Conservation (phyloP, 331 rosid species). For the Telfairia occidentalis region DNA sequence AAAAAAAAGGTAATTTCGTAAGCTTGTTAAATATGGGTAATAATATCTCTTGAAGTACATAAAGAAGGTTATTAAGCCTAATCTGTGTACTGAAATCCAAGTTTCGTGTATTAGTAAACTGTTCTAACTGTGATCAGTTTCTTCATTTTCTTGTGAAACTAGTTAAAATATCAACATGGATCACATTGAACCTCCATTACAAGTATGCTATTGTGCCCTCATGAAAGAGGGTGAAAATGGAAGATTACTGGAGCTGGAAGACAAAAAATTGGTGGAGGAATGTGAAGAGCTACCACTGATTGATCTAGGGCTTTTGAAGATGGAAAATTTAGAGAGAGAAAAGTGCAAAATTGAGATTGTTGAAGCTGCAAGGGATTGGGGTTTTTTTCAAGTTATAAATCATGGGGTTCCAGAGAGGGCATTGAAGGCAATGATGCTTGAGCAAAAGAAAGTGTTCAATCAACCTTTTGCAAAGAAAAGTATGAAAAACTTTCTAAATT, state of each 20-base stretch:
- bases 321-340: conserved; percentile 21
- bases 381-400: conserved; percentile 60
- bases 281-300: conserved; percentile 55
- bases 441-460: conserved; percentile 46
- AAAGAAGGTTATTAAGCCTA: not conserved
- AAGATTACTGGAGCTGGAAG: not conserved
- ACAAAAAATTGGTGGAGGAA: conserved; percentile 16
- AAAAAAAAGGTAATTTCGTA: not conserved
- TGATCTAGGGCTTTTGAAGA: conserved; percentile 29
- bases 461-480: conserved; percentile 37
- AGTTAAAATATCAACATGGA: conserved; percentile 16
- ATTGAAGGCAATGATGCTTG: conserved; percentile 28
- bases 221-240: conserved; percentile 19
- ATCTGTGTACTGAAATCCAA: not conserved
- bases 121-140: not conserved
- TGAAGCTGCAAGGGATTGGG: conserved; percentile 53
- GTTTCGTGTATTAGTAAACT: not conserved
- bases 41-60: not conserved
- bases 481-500: conserved; percentile 18
- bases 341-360: conserved; percentile 34
- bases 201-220: conserved; percentile 33
- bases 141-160: not conserved
- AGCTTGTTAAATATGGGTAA: not conserved
- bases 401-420: conserved; percentile 50
- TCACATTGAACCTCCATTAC: conserved; percentile 56